Percentiles rank a stretch among this genome's conserved stretches.
These are phyloP conservation scores for Epichloe bromicola DNA, from an alignment of 2,329 filamentous ascomycete genomes.

Conservation along the genomic window DNA sequence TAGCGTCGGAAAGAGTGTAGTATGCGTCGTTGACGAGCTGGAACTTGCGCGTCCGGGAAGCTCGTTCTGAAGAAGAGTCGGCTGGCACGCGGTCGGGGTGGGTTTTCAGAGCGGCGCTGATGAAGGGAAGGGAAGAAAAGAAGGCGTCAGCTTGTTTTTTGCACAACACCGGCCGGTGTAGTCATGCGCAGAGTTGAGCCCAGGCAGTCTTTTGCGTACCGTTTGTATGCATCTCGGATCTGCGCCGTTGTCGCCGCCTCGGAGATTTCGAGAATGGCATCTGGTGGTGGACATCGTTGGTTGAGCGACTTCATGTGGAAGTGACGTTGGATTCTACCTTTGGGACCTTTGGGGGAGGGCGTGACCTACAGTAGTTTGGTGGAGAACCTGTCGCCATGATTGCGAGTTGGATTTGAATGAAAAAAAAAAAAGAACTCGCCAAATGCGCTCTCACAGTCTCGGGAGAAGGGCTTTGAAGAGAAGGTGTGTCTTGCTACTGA, in stretches of 20 bases:
- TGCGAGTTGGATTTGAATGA: background rate
- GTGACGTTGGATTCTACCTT: background rate
- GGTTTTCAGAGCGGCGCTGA: slow-evolving; percentile 73
- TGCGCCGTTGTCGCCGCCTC: slow-evolving; percentile 67
- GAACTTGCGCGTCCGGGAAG: slow-evolving; percentile 71
- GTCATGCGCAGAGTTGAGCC: too few relatives aligned
- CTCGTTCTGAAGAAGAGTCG: slow-evolving; percentile 75
- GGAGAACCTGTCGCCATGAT: slow-evolving; percentile 28
- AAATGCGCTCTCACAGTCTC: background rate
- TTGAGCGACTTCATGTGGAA: background rate
- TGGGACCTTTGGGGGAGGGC: too few relatives aligned
- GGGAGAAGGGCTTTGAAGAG: background rate
- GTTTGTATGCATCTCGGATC: slow-evolving; percentile 90
- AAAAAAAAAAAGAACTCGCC: background rate
- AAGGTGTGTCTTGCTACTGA: background rate
- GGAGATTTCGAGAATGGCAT: slow-evolving; percentile 60
- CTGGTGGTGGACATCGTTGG: slow-evolving; percentile 26
- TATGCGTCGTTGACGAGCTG: slow-evolving; percentile 90
- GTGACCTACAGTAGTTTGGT: slow-evolving; percentile 44
- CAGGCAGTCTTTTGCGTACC: slow-evolving; percentile 30
- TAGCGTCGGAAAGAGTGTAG: slow-evolving; percentile 73
- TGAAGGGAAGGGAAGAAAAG: background rate
- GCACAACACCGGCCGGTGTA: too few relatives aligned
- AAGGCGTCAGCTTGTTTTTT: too few relatives aligned
- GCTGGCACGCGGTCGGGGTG: slow-evolving; percentile 83